Evolutionary conservation across 2,329 filamentous ascomycete genomes (phyloP), one percentile per base, ranked within the genome.

Genomic region (Leptosphaerulina australis): DNA sequence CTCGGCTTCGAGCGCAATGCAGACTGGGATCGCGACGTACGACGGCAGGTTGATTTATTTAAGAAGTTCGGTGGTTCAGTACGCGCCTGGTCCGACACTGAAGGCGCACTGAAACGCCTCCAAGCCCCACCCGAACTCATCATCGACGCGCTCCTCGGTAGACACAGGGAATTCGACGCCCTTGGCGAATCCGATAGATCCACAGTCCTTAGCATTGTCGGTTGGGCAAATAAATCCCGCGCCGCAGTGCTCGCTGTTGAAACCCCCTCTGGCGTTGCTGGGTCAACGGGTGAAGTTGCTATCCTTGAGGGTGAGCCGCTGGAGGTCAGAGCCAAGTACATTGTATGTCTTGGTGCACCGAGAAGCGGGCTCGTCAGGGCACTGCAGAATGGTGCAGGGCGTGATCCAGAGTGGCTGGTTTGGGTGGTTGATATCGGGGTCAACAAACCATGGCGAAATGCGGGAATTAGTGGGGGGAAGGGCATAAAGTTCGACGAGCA

Each of bases 221-320:
- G 91, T 56, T 97, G 92, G 91, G 88, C 91, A 2, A 97, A 97
- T 68, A 87, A 91, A 57, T 90, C 87, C 68, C 89, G 91, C 58
- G 86, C 91, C 0, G 86, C 87, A 50, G 87, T 94, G 3, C 77
- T 99, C 15, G 89, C 91, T 0, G 84, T 99, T n/a, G 93, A 96
- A 68, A 85, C 95, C 5, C 94, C 94, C 0, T 93, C 90, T 0
- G 94, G 94, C 4, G 85, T 96, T 39, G 91, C 93, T 57, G 90
- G 90, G 2, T 85, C 86, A 0, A 87, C 85, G 29, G 82, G 82
- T 15, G 79, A 83, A 57, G 71, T 80, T 25, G 78, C 79, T 3
- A 73, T 83, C 21, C 75, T 83, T 1, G 91, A 97, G 66, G 90
- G 90, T 3, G 83, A 87, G 43, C 85, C 86, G 29, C 79, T 97